phyloP scores from a whole-genome alignment of 371 early-diverging fungal genomes.

The Mucor lusitanicus region DNA sequence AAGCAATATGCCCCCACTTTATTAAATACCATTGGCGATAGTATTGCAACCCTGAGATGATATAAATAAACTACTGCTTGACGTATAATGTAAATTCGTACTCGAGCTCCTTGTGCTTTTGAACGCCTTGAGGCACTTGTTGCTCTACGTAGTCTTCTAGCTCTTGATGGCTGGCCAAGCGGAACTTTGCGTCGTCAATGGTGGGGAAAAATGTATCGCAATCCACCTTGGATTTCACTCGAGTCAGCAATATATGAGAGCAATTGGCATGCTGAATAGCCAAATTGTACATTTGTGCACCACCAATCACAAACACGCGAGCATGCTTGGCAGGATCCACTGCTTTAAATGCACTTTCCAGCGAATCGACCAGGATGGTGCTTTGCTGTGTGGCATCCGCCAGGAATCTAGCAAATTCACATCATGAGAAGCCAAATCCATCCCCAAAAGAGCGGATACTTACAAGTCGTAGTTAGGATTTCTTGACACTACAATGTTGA shows the following conservation, averaged over 20 bases:
- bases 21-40: conserved; percentile 9
- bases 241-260: conserved; percentile 61
- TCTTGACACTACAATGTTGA: conserved; percentile 86
- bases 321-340: conserved; percentile 19
- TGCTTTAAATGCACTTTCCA: conserved; percentile 56
- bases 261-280: conserved; percentile 56
- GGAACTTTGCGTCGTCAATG: conserved; percentile 34
- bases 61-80: conserved; percentile 8
- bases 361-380: conserved; percentile 40
- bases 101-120: conserved; percentile 36
- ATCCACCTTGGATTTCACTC: conserved; percentile 47
- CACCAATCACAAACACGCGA: conserved; percentile 66
- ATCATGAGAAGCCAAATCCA: not conserved
- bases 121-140: conserved; percentile 42
- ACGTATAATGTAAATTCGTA: conserved; percentile 56
- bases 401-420: conserved; percentile 18
- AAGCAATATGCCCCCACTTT: conserved; percentile 10
- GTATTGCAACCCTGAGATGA: conserved; percentile 15
- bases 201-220: conserved; percentile 75
- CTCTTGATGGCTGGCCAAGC: conserved; percentile 35
- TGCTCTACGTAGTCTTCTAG: conserved; percentile 45
- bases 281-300: conserved; percentile 61
- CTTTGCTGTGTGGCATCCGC: conserved; percentile 20
- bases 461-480: conserved; percentile 54
- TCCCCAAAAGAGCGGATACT: not conserved